phyloP scores from a whole-genome alignment of 2,329 filamentous ascomycete genomes.

The Colletotrichum gigasporum region DNA sequence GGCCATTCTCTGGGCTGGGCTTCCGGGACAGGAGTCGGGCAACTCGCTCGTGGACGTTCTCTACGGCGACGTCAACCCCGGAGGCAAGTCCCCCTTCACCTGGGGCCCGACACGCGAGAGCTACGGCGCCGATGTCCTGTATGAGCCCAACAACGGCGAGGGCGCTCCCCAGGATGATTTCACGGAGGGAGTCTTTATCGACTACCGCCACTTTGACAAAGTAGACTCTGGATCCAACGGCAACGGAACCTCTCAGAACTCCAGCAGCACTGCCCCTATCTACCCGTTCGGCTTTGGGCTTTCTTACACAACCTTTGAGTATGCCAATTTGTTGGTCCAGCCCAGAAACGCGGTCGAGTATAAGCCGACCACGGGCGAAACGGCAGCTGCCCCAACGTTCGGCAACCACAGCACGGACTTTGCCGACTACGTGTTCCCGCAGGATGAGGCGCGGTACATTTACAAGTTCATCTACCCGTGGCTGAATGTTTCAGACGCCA shows the following conservation, averaged over 20 bases:
- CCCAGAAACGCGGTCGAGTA: conserved; percentile 63
- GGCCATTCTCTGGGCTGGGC: conserved; percentile 83
- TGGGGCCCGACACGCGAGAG: conserved; percentile 74
- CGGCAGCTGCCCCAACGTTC: conserved; percentile 69
- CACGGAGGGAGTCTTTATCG: conserved; percentile 81
- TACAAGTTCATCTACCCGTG: conserved; percentile 75
- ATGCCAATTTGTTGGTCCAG: conserved; percentile 73
- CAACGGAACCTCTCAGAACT: conserved; percentile 22
- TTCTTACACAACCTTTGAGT: conserved; percentile 82
- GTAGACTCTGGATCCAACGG: conserved; percentile 46
- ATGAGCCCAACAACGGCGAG: conserved; percentile 74
- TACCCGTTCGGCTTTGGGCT: conserved; percentile 87
- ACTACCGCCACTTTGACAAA: conserved; percentile 81
- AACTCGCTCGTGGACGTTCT: conserved; percentile 84
- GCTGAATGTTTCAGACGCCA: conserved; percentile 69
- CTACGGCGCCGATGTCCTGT: conserved; percentile 75
- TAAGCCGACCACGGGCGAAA: conserved; percentile 68
- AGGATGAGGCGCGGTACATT: conserved; percentile 58
- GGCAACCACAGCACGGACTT: conserved; percentile 71
- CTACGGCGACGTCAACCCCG: conserved; percentile 82
- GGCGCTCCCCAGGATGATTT: conserved; percentile 78
- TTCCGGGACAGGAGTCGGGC: conserved; percentile 86
- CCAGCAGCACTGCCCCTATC: conserved; percentile 63
- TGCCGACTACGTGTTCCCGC: conserved; percentile 75
- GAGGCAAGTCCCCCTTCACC: conserved; percentile 82